A percentile compares a stretch with the other conserved stretches of the same genome.
phyloP scores from a whole-genome alignment of 768 basidiomycete species.

The Rhizopogon vesiculosus region DNA sequence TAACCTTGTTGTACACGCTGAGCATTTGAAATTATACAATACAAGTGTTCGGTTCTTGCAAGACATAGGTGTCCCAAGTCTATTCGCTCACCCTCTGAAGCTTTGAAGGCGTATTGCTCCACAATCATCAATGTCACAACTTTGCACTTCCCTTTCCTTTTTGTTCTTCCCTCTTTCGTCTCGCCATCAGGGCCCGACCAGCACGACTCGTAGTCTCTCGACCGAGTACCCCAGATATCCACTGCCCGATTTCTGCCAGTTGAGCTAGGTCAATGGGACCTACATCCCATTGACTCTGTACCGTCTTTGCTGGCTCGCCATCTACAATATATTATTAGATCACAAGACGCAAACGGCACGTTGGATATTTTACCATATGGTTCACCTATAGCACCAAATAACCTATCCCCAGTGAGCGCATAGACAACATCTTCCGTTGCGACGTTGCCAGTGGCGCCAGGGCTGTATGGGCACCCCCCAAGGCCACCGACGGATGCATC shows the following conservation, averaged over 20 bases:
- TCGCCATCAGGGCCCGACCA: constrained; percentile 64
- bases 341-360: neutral
- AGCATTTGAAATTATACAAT: too few relatives aligned
- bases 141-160: neutral
- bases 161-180: constrained; percentile 30
- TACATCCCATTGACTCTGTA: constrained; percentile 18
- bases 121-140: neutral
- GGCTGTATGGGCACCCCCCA: constrained; percentile 95
- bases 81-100: too few relatives aligned
- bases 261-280: constrained; percentile 55
- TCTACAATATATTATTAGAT: neutral
- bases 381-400: constrained; percentile 47
- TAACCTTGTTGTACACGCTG: too few relatives aligned
- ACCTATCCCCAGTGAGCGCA: constrained; percentile 59
- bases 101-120: neutral
- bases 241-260: constrained; percentile 73
- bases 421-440: constrained; percentile 92
- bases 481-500: constrained; percentile 85
- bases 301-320: neutral
- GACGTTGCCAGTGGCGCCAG: constrained; percentile 93
- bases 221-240: constrained; percentile 70
- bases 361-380: constrained; percentile 2
- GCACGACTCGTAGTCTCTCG: constrained; percentile 72
- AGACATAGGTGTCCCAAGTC: too few relatives aligned
- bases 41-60: too few relatives aligned